Evolutionary conservation across 306 rosid species (phyloP), one percentile per base, ranked within the genome.

Genomic region (Pterocarpus macrocarpus): DNA sequence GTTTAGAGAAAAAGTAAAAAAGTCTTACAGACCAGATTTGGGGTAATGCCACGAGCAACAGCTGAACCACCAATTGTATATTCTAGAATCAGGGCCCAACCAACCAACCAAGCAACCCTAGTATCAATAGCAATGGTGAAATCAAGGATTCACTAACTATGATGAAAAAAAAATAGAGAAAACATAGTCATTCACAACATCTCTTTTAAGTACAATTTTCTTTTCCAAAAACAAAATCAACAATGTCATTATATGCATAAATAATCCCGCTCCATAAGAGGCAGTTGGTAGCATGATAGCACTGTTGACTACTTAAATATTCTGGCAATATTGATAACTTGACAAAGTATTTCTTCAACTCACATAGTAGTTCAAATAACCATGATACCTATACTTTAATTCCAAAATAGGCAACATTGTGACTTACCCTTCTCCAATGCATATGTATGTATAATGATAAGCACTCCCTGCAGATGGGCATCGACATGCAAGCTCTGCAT

Each of bases 391-490:
- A 17, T 5, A 39, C 14, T 43, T 33, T 65, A 50, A 38, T 52
- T 74, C 67, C 72, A 62, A 81, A 58, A 72, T 52, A 58, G 49
- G 9, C 16, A 45, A 80, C 22, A 68, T 22, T 55, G 81, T 2
- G 73, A 75, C 82, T 78, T 85, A 95, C 98, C 95, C 99, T 87
- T 95, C 99, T 84, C 99, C 99, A 58, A 93, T 84, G 83, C 97
- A 95, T 77, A 95, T 93, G 85, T 91, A 95, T 12, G 97, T 80
- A 76, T 93, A 95, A 76, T 95, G 97, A 85, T 93, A 95, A 77
- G 99, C 99, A 73, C 99, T 95, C 79, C 99, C 99, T 3, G 97
- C 99, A 22, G 97, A 95, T 5, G 97, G 97, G 72, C 97, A 93
- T 16, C 97, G 91, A 84, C 99, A 91, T n/a, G 99, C 89, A 73